Evolutionary conservation across 805 yeast species (phyloP), one percentile per base, ranked within the genome.

Genomic region (Lachancea sp.): DNA sequence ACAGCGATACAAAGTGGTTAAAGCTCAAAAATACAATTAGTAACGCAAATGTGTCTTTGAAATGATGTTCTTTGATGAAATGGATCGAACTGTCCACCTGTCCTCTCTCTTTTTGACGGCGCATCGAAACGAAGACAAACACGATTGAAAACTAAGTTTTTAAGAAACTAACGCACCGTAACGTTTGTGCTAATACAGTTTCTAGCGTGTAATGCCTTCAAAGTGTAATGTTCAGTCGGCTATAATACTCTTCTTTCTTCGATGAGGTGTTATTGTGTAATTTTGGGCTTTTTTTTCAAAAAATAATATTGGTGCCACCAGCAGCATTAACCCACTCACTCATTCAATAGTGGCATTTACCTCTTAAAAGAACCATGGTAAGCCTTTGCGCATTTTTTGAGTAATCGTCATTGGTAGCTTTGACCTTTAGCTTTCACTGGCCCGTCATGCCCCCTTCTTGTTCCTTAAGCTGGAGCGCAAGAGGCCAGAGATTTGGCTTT

Each of bases 11-110:
- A 39, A 54, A 47, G 34, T 59, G 61, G 30, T 58, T 58, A 29
- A 60, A 55, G 35, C 58, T 56, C 35, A 57, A 43, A 36, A 60
- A 55, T n/a, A 60, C 56, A 6, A 58, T 44, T 26, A 59, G 54
- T 15, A 60, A 38, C 13, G 63, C 59, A 23, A 60, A 41, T 0
- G 64, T 57, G 39, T 60, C 65, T 39, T 56, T 49, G 31, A 60
- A 55, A 20, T 53, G 49, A 41, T 60, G 62, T 26, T 47, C 51
- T 37, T 42, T 46, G 15, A 52, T 53, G 38, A 49, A 51, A 23
- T 47, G 47, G 20, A 50, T 44, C 19, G 54, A 50, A 16, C 46
- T 49, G 19, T 44, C 49, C 36, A 38, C 34, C 26, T 28, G 39
- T 5, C 34, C n/a, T 19, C 20, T 36, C 19, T 28, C 32, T 12